These are phyloP conservation scores for Oenanthe sinensis DNA, from an alignment of 129 eudicot species.

Conservation along the genomic window DNA sequence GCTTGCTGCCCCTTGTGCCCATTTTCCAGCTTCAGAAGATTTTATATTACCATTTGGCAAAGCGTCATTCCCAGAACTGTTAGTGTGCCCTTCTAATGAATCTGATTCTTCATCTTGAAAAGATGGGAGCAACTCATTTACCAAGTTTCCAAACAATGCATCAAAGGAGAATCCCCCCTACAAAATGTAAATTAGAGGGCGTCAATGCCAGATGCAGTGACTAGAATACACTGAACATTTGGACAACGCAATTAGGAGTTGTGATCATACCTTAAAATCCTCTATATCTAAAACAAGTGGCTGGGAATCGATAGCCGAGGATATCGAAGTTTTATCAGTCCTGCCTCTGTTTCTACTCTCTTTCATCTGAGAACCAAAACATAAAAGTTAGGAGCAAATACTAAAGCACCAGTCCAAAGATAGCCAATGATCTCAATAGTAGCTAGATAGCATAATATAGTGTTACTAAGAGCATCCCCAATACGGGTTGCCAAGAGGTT, in stretches of 20 bases:
- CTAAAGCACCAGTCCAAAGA: not conserved
- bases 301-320: slow-evolving; percentile 41
- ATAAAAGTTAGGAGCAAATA: not conserved
- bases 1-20: slow-evolving; percentile 40
- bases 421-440: not conserved
- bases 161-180: slow-evolving; percentile 93
- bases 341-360: slow-evolving; percentile 47
- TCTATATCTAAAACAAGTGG: slow-evolving; percentile 76
- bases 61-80: slow-evolving; percentile 37
- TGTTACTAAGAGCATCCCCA: not conserved
- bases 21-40: slow-evolving; percentile 40
- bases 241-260: not conserved
- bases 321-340: slow-evolving; percentile 30
- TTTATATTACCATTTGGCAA: slow-evolving; percentile 51
- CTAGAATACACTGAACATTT: not conserved
- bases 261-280: slow-evolving; percentile 65
- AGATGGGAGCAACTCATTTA: slow-evolving; percentile 77
- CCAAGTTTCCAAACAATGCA: slow-evolving; percentile 84
- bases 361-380: slow-evolving; percentile 51
- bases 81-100: slow-evolving; percentile 50
- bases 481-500: no score
- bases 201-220: slow-evolving; percentile 13
- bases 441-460: not conserved
- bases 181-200: slow-evolving; percentile 16
- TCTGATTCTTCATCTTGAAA: slow-evolving; percentile 72